phyloP scores from a whole-genome alignment of 306 rosid genomes.

The Rosa persica region DNA sequence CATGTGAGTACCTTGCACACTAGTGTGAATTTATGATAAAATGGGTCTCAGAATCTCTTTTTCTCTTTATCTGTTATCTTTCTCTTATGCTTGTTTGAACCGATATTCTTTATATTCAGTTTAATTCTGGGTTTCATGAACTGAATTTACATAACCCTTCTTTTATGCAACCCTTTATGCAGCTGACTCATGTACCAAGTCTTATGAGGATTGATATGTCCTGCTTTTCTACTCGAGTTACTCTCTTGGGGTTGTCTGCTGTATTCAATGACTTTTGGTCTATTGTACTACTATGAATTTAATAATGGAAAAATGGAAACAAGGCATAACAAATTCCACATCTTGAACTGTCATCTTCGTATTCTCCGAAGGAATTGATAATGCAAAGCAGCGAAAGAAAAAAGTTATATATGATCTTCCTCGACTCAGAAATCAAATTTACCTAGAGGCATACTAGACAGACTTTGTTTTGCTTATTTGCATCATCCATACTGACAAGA shows the following conservation, averaged over 20 bases:
- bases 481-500: neutral
- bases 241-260: neutral
- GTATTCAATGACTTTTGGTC: neutral
- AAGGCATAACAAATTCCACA: neutral
- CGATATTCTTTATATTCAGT: neutral
- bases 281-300: neutral
- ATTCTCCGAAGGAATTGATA: neutral
- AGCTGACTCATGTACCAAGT: neutral
- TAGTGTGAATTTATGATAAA: neutral
- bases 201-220: neutral
- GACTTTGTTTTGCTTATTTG: neutral
- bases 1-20: neutral
- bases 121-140: neutral
- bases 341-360: neutral
- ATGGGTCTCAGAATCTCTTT: neutral
- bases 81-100: neutral
- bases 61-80: neutral
- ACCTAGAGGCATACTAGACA: neutral
- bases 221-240: neutral
- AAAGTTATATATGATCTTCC: neutral
- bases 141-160: neutral
- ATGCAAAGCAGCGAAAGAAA: neutral
- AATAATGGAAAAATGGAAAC: neutral
- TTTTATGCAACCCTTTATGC: neutral
- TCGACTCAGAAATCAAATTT: neutral